phyloP scores from a whole-genome alignment of 139 green algal genomes.

The Haematococcus lacustris region DNA sequence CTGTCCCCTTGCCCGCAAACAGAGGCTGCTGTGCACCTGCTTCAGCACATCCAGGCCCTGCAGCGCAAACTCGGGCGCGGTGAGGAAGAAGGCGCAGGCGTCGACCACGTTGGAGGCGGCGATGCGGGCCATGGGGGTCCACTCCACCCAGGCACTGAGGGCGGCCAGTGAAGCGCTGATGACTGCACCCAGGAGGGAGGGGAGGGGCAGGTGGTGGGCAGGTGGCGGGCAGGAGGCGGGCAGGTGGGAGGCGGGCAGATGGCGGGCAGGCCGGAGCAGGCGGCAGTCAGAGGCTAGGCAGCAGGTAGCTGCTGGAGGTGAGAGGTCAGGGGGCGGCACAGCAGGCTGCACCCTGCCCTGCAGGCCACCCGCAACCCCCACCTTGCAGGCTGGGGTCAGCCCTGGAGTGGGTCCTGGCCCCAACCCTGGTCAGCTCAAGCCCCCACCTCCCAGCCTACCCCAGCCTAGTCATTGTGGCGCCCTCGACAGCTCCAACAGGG shows the following conservation, averaged over 20 bases:
- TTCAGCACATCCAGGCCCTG: conserved; percentile 54
- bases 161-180: conserved; percentile 12
- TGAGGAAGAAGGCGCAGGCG: conserved; percentile 34
- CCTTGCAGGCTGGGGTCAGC: too few relatives aligned
- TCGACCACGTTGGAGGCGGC: conserved; percentile 41
- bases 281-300: too few relatives aligned
- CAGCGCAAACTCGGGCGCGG: conserved; percentile 44
- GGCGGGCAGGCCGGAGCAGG: background rate
- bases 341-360: background rate
- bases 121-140: conserved; percentile 57
- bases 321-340: background rate
- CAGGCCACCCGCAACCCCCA: background rate
- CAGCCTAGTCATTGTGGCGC: too few relatives aligned
- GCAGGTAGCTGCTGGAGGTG: background rate
- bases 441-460: too few relatives aligned
- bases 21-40: conserved; percentile 22
- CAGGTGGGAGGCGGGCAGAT: background rate
- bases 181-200: background rate
- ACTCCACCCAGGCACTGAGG: conserved; percentile 52
- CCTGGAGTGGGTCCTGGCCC: background rate
- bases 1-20: background rate
- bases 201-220: background rate
- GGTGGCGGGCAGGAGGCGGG: too few relatives aligned
- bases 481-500: too few relatives aligned
- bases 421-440: background rate